Base-by-base conservation (phyloP, 2,329 filamentous ascomycete species). In the Pseudocercospora eumusae region DNA sequence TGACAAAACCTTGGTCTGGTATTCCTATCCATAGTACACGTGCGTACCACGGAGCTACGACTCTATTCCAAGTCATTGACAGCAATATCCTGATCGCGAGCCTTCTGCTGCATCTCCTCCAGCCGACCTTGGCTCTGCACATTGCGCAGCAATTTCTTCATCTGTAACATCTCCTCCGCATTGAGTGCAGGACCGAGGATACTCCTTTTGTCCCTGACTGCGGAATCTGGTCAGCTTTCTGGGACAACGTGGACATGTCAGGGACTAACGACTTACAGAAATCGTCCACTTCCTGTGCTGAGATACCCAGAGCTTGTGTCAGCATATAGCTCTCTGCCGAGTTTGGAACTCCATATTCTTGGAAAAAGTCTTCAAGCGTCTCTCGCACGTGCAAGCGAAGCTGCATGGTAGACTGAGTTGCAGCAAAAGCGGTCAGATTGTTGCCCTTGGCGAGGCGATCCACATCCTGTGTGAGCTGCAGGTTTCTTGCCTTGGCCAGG, bases 251-350 rank as follows among this genome's bases (percentile, higher is more conserved):
- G 33, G 27, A 44, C 18, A 28, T 33, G 23, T 31, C 18, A 31
- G 6, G n/a, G 40, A 42, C 55, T 56, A 27, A 59, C 18, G 15
- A 64, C 67, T 63, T 55, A 69, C 66, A 68, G 60, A 61, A 69
- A 20, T 57, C 21, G 23, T 49, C 45, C 23, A 67, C 52, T 13
- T 20, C 52, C 18, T 49, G 28, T 23, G 49, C 56, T 25, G 55
- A 45, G 11, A 64, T 11, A 7, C 23, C 18, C n/a, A 61, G 52
- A 33, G 60, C 59, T 21, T 52, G 15, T 25, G 55, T 44, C 47
- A 69, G 55, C 62, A 66, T 56, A 31, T 54, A 18, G 11, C 57
- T 47, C 56, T 68, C 66, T 10, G 50, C 55, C 2, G 45, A 25
- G 23, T 65, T 65, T 18, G 67, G 66, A 28, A 20, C 11, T 1